These are phyloP conservation scores for Orbilia quercus DNA, from an alignment of 2,329 filamentous ascomycete genomes.

Conservation along the genomic window DNA sequence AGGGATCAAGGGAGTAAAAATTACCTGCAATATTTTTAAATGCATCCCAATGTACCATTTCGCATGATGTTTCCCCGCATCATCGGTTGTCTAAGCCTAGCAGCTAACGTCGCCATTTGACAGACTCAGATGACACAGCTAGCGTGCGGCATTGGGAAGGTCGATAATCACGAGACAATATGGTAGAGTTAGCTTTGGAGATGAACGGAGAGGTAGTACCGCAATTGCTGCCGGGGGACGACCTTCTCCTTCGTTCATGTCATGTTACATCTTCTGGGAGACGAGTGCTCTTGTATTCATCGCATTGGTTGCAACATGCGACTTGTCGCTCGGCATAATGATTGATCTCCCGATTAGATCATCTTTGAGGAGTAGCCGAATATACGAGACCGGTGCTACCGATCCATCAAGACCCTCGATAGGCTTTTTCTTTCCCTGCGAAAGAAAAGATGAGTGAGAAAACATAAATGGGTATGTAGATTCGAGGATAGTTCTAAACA, in stretches of 20 bases:
- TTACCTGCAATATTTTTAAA: conserved; percentile 27
- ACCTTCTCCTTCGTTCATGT: background rate
- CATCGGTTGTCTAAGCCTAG: conserved; percentile 1
- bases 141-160: conserved; percentile 42
- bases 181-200: conserved; percentile 5
- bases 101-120: conserved; percentile 1
- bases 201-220: conserved; percentile 12
- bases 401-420: background rate
- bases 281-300: background rate
- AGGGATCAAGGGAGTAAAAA: conserved; percentile 21
- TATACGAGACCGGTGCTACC: conserved; percentile 11
- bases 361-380: conserved; percentile 14
- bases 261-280: conserved; percentile 30
- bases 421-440: background rate
- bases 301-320: conserved; percentile 13
- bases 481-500: conserved; percentile 1
- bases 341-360: conserved; percentile 6
- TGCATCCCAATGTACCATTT: conserved; percentile 9
- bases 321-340: conserved; percentile 22
- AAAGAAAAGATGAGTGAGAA: background rate
- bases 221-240: conserved; percentile 13
- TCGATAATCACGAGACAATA: conserved; percentile 38
- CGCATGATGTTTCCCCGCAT: conserved; percentile 32
- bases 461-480: background rate
- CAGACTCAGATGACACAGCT: conserved; percentile 33